Evolutionary conservation across 352 stramenopile species (phyloP).

Genomic region (Bremia lactucae): DNA sequence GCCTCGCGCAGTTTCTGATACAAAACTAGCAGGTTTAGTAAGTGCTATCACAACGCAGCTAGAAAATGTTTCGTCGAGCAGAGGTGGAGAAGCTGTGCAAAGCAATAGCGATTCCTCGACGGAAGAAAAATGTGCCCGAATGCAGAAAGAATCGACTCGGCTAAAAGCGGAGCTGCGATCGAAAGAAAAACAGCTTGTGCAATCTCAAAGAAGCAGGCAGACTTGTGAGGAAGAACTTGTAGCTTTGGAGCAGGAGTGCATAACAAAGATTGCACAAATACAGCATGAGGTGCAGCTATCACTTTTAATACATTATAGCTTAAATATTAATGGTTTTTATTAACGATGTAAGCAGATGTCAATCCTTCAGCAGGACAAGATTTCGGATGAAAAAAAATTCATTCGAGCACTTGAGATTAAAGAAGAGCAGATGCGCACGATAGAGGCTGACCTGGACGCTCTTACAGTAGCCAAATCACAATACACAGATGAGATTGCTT

Average conservation of each 20-base stretch:
- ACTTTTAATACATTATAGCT: not conserved
- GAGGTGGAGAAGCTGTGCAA: slow-evolving; percentile 3
- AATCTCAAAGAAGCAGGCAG: slow-evolving; percentile 44
- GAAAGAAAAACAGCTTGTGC: slow-evolving; percentile 52
- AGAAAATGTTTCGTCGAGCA: slow-evolving; percentile 21
- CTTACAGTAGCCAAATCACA: slow-evolving; percentile 27
- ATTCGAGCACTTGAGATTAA: slow-evolving; percentile 66
- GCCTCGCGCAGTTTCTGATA: slow-evolving; percentile 23
- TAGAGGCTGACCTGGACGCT: slow-evolving; percentile 30
- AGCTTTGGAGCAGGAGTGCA: slow-evolving; percentile 65
- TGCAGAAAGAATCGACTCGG: slow-evolving; percentile 47
- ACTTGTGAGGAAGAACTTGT: slow-evolving; percentile 72
- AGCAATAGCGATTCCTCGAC: slow-evolving; percentile 9
- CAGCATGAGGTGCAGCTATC: slow-evolving; percentile 35
- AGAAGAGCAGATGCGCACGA: slow-evolving; percentile 40
- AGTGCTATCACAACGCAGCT: slow-evolving; percentile 22
- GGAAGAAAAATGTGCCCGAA: slow-evolving; percentile 20
- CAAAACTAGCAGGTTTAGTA: slow-evolving; percentile 19
- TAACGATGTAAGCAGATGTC: slow-evolving; percentile 19
- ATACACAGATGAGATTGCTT: slow-evolving; percentile 28
- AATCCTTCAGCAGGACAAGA: slow-evolving; percentile 45
- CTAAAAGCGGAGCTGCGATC: slow-evolving; percentile 40
- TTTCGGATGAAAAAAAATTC: slow-evolving; percentile 61
- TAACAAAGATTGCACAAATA: slow-evolving; percentile 48
- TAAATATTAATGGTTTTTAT: not conserved